Conservation (phyloP, 2,329 filamentous ascomycete genomes). For the Didymella arachidicola region DNA sequence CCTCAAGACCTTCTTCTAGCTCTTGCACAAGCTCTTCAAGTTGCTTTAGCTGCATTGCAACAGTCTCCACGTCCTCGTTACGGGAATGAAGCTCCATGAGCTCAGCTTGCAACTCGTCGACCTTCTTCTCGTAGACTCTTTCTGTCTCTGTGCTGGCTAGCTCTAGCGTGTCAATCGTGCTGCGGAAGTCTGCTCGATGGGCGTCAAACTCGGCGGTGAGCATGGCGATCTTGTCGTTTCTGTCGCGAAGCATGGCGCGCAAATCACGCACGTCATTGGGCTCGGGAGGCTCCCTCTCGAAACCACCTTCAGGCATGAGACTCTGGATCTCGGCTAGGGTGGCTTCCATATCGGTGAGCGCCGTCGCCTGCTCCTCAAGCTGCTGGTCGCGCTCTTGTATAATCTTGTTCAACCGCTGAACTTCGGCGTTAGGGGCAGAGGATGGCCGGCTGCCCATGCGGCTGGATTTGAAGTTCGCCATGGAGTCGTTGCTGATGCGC, state of each 20-base stretch:
- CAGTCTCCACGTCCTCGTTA: conserved; percentile 87
- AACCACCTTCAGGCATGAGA: conserved; percentile 66
- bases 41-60: conserved; percentile 91
- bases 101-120: conserved; percentile 84
- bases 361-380: conserved; percentile 84
- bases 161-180: conserved; percentile 95
- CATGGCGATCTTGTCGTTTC: conserved; percentile 95
- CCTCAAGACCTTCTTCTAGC: conserved; percentile 94
- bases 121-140: conserved; percentile 91
- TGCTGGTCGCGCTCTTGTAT: conserved; percentile 86
- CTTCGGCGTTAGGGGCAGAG: conserved; percentile 65
- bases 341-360: conserved; percentile 87
- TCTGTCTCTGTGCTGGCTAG: conserved; percentile 95
- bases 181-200: conserved; percentile 93
- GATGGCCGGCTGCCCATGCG: conserved; percentile 38
- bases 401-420: conserved; percentile 74
- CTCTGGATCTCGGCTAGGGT: conserved; percentile 82
- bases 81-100: conserved; percentile 82
- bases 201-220: conserved; percentile 94
- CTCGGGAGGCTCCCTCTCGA: conserved; percentile 59
- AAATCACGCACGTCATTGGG: conserved; percentile 76
- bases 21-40: conserved; percentile 96
- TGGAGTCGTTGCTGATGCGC: conserved; percentile 62
- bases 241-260: conserved; percentile 84
- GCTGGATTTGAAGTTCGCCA: conserved; percentile 53